A percentile compares a stretch with the other conserved stretches of the same genome.
phyloP scores from a whole-genome alignment of 2,329 filamentous ascomycete genomes.

The Fusarium penzigii region DNA sequence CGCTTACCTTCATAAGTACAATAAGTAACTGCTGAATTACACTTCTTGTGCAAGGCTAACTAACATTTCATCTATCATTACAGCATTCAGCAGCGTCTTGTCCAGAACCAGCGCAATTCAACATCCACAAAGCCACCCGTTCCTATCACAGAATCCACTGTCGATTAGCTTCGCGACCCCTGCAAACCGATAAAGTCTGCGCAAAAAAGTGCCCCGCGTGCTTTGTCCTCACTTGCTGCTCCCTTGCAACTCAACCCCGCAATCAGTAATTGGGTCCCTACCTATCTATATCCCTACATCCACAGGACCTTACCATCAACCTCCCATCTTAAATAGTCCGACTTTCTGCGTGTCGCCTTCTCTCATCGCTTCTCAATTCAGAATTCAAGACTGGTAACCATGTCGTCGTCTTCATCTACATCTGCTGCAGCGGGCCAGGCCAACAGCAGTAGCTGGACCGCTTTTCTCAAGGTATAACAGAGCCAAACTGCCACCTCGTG shows the following conservation, averaged over 20 bases:
- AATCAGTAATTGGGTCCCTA: conserved; percentile 27
- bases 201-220: conserved; percentile 13
- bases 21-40: too few relatives aligned
- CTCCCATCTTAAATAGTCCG: conserved; percentile 12
- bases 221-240: conserved; percentile 13
- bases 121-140: not conserved
- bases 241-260: conserved; percentile 24
- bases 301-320: conserved; percentile 20
- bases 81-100: too few relatives aligned
- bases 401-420: conserved; percentile 30
- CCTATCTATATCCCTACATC: conserved; percentile 6
- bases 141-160: not conserved
- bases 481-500: not conserved
- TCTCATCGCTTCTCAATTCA: conserved; percentile 1
- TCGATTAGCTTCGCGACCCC: not conserved
- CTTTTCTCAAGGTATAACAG: conserved; percentile 50
- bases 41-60: too few relatives aligned
- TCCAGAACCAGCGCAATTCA: too few relatives aligned
- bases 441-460: conserved; percentile 50
- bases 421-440: conserved; percentile 36
- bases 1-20: not conserved
- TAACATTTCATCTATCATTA: too few relatives aligned
- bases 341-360: conserved; percentile 2
- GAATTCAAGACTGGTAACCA: conserved; percentile 20
- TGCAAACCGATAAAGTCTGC: conserved; percentile 1